Conservation (phyloP, 805 yeast genomes). For the Ogataea saltuana region DNA sequence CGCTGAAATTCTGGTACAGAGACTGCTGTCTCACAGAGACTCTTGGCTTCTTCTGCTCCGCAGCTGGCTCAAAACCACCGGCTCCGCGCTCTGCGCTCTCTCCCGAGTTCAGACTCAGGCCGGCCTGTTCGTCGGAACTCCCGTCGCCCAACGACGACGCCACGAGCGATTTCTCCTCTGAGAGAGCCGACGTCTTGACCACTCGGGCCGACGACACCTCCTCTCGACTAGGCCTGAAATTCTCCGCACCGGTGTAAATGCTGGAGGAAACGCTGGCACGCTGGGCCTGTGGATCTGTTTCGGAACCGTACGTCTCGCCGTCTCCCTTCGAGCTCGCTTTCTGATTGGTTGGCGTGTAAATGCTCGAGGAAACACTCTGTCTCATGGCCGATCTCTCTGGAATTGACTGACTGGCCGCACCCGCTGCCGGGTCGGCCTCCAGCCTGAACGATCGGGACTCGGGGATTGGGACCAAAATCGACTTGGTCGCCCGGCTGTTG, state of each 20-base stretch:
- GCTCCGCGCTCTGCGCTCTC: no score
- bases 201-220: no score
- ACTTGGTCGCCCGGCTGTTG: neutral
- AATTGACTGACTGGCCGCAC: neutral
- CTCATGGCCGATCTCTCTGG: slow-evolving; percentile 3
- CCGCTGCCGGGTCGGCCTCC: slow-evolving; percentile 3
- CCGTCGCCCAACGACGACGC: no score
- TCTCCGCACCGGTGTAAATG: no score
- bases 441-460: slow-evolving; percentile 16
- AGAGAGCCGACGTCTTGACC: no score
- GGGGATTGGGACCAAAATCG: slow-evolving; percentile 14
- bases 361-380: slow-evolving; percentile 25
- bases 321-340: neutral
- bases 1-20: slow-evolving; percentile 23
- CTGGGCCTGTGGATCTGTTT: no score
- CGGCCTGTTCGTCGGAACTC: neutral
- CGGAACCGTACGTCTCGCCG: neutral
- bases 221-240: no score
- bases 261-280: no score
- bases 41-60: slow-evolving; percentile 19
- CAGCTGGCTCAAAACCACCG: neutral
- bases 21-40: slow-evolving; percentile 34
- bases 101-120: neutral
- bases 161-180: no score
- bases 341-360: slow-evolving; percentile 17